A percentile compares a stretch with the other conserved stretches of the same genome.
Evolutionary conservation across 148 eudicot genomes (phyloP).

Genomic region (Beta vulgaris): DNA sequence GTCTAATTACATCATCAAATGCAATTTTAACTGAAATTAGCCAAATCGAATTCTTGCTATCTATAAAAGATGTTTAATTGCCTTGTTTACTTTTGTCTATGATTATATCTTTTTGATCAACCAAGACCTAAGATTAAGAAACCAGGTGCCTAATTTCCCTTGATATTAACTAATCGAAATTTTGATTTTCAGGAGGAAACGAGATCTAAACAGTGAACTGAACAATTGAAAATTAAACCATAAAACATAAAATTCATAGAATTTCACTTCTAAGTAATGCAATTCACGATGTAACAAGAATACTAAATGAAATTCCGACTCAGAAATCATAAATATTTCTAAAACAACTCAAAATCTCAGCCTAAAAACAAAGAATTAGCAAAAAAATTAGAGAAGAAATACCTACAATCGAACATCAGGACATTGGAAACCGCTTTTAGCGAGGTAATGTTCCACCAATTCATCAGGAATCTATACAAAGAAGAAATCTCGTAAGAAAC

Average conservation of each 20-base stretch:
- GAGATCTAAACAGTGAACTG: neutral
- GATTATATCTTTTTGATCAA: neutral
- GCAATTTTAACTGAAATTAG: too few relatives aligned
- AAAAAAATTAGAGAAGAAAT: neutral
- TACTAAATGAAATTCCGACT: too few relatives aligned
- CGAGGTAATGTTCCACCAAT: conserved; percentile 90
- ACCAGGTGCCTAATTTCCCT: neutral
- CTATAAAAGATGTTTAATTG: too few relatives aligned
- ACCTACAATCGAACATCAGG: conserved; percentile 87
- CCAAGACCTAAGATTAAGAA: too few relatives aligned
- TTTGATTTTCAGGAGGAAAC: neutral
- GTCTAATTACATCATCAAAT: too few relatives aligned
- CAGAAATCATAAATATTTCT: too few relatives aligned
- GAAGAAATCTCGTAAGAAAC: neutral
- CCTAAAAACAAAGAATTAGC: neutral
- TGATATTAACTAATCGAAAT: too few relatives aligned
- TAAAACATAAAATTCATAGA: too few relatives aligned
- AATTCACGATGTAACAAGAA: too few relatives aligned
- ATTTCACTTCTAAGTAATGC: too few relatives aligned
- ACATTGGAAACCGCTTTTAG: conserved; percentile 81
- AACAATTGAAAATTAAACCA: neutral
- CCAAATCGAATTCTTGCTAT: neutral
- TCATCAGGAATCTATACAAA: conserved; percentile 75
- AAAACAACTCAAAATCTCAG: too few relatives aligned
- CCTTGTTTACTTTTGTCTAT: neutral